A percentile compares a stretch with the other conserved stretches of the same genome.
Evolutionary conservation across 2,329 filamentous ascomycete species (phyloP).

Genomic region (Aureobasidium uvarum): DNA sequence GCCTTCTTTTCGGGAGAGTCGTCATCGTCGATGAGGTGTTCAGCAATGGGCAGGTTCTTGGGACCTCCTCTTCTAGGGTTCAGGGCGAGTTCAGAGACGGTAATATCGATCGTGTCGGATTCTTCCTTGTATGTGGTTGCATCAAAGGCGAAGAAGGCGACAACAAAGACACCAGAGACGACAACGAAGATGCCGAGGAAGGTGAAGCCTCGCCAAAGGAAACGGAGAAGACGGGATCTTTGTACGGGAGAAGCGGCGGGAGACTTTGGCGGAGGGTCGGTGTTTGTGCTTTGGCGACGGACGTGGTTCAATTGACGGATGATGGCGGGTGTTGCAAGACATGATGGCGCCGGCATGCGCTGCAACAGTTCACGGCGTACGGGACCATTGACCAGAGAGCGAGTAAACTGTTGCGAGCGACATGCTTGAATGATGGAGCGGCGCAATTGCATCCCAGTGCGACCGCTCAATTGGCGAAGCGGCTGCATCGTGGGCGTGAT

Average conservation of each 20-base stretch:
- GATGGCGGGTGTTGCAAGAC: constrained; percentile 1
- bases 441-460: constrained; percentile 20
- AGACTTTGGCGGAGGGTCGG: constrained; percentile 15
- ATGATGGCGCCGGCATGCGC: constrained; percentile 3
- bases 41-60: constrained; percentile 90
- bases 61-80: constrained; percentile 80
- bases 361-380: constrained; percentile 16
- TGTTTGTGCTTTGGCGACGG: constrained; percentile 20
- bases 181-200: constrained; percentile 73
- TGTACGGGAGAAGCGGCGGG: constrained; percentile 8
- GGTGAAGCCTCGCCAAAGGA: constrained; percentile 68
- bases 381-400: constrained; percentile 17
- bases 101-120: constrained; percentile 65
- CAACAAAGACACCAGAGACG: constrained; percentile 65
- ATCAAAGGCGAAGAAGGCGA: constrained; percentile 92
- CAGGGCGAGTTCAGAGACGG: constrained; percentile 80
- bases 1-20: constrained; percentile 67
- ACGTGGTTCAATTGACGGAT: constrained; percentile 17
- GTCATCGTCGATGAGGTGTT: constrained; percentile 84
- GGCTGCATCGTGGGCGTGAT: constrained; percentile 22
- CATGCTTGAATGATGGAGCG: constrained; percentile 16
- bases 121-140: constrained; percentile 82
- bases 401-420: constrained; percentile 14
- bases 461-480: constrained; percentile 23
- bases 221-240: constrained; percentile 42